These are phyloP conservation scores for Wallacemonas sp. DNA, from an alignment of 208 protist genomes.

Conservation along the genomic window DNA sequence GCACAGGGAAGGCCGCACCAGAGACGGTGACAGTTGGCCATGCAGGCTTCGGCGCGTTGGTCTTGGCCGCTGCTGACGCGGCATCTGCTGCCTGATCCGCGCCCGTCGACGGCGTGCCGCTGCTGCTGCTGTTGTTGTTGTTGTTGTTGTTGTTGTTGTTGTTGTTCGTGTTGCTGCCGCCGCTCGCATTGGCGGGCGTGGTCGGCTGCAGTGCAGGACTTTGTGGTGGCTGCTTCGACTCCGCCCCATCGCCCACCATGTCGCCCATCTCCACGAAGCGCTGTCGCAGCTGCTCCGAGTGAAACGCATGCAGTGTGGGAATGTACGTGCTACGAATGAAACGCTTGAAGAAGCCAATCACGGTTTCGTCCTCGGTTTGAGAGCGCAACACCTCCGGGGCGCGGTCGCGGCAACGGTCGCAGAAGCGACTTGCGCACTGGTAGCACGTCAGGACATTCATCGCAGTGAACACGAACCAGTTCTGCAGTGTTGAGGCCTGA, in stretches of 20 bases:
- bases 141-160: too few species aligned
- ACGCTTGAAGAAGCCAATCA: conserved; percentile 65
- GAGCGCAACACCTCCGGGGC: conserved; percentile 45
- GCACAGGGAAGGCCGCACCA: conserved; percentile 45
- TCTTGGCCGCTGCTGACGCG: not conserved
- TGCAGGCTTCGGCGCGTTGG: conserved; percentile 3
- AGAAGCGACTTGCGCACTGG: conserved; percentile 66
- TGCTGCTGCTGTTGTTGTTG: too few species aligned
- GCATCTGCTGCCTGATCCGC: not conserved
- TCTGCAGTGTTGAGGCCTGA: conserved; percentile 54
- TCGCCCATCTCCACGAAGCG: conserved; percentile 58
- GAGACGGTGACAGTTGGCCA: conserved; percentile 65
- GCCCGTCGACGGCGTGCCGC: not conserved
- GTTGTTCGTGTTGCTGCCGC: too few species aligned
- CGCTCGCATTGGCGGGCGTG: conserved; percentile 15
- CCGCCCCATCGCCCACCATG: conserved; percentile 14
- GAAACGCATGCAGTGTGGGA: conserved; percentile 65
- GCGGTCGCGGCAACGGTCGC: conserved; percentile 53
- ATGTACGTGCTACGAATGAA: conserved; percentile 74
- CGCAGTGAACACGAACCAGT: conserved; percentile 82
- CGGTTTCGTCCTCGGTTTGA: conserved; percentile 46
- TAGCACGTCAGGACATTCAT: conserved; percentile 91
- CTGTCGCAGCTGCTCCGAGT: conserved; percentile 61
- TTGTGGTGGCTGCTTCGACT: too few species aligned
- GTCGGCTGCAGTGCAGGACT: not conserved